Evolutionary conservation across 345 rosid genomes (phyloP).

Genomic region (Schrenkiella parvula): DNA sequence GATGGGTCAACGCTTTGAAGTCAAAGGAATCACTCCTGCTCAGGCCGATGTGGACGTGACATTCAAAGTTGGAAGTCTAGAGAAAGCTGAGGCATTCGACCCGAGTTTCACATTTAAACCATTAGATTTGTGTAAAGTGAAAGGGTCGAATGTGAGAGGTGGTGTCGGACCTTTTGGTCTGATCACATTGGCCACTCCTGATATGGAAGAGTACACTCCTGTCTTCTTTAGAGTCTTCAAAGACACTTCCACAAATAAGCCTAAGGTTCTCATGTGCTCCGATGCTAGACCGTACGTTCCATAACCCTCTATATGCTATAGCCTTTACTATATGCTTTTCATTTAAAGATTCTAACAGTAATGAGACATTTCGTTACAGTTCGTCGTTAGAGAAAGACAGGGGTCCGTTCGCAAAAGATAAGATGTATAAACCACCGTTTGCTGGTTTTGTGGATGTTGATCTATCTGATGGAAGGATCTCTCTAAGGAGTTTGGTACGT

Average conservation of each 20-base stretch:
- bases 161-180: slow-evolving; percentile 91
- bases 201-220: slow-evolving; percentile 68
- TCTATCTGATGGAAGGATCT: slow-evolving; percentile 47
- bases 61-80: slow-evolving; percentile 50
- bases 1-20: slow-evolving; percentile 44
- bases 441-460: slow-evolving; percentile 79
- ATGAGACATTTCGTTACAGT: slow-evolving; percentile 22
- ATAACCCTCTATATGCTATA: neutral
- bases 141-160: slow-evolving; percentile 47
- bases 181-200: slow-evolving; percentile 58
- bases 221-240: slow-evolving; percentile 79
- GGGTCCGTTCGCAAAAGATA: slow-evolving; percentile 4
- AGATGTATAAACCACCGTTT: slow-evolving; percentile 59
- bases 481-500: slow-evolving; percentile 72
- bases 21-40: slow-evolving; percentile 64
- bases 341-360: neutral
- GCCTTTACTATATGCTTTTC: neutral
- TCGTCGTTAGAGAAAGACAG: slow-evolving; percentile 38
- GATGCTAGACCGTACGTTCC: slow-evolving; percentile 62
- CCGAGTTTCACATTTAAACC: slow-evolving; percentile 46
- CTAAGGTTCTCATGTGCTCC: slow-evolving; percentile 68
- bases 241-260: slow-evolving; percentile 27
- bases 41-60: slow-evolving; percentile 85
- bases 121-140: slow-evolving; percentile 44
- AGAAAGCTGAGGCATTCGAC: slow-evolving; percentile 56